Base-by-base conservation (phyloP, 2,329 filamentous ascomycete species). In the Paraphoma sp. region DNA sequence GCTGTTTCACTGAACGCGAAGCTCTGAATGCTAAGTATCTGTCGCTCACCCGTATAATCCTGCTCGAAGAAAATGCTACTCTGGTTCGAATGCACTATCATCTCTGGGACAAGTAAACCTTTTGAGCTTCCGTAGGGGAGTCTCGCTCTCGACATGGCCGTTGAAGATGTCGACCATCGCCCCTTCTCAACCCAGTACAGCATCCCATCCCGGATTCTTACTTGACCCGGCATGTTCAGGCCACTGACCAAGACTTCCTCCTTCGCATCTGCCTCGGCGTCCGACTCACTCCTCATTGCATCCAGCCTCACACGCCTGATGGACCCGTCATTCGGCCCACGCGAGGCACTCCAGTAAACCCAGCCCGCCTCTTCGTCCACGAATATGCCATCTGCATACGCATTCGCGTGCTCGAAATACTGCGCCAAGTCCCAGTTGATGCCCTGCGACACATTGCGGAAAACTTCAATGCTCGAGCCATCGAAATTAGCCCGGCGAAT, bases 381-480 rank as follows among this genome's bases (percentile, higher is more conserved):
- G 6, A 41, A 29, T 2, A 64, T 31, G 7, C 57, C 57, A 12
- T 23, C 48, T 9, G 59, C 40, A 30, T 48, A 49, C 44, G n/a
- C 29, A 7, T 54, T 54, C n/a, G 56, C 54, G 6, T 48, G 41
- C 16, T 18, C 29, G 33, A 51, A 60, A 10, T 17, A 38, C 1
- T 40, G 28, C 9, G 28, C 9, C 1, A 31, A 18, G 28, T 40
- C 12, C 11, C 31, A 58, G 14, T 45, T 36, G 18, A 56, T 43
- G 4, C 59, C 61, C 30, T 60, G 56, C 1, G 56, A 59, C 30
- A 59, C 55, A 49, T 64, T 64, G 23, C 52, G 44, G 9, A 62
- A 48, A 0, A 60, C 11, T 29, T 51, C 33, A 12, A 44, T 14
- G 31, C 49, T 45, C 2, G 31, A 45, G n/a, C 62, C 59, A 6